Base-by-base conservation (phyloP, 148 eudicot species). In the Amaranthus palmeri region DNA sequence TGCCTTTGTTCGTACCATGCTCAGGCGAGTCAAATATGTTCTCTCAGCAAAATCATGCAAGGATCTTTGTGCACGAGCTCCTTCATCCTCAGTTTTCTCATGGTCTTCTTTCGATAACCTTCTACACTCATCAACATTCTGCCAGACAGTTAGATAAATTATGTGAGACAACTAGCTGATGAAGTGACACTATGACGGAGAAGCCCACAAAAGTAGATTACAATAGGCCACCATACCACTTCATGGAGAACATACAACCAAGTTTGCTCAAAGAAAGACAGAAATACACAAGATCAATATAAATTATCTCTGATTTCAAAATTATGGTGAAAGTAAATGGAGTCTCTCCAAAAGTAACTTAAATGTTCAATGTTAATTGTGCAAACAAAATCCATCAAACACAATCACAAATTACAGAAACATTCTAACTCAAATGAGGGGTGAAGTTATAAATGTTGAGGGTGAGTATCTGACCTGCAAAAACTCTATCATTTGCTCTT, bases 11-110 rank as follows among this genome's bases (percentile, higher is more conserved):
- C 81, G 82, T 44, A 86, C 97, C 79, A 83, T 85, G 74, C 87
- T 78, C 66, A 95, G 81, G 63, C 76, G 87, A 70, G 88, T 81
- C 86, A 95, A 83, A 81, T 95, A 95, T 72, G 86, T 86, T 81
- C 85, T 91, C 77, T 89, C 93, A 63, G 98, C 98, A 82, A 95
- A 89, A 83, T 91, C 96, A 82, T 95, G 98, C 54, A 95, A 80
- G 49, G 97, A 91, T 44, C 88, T 84, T 64, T 74, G 85, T 41
- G 85, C 79, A 54, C 88, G 85, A 71, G 83, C 80, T 71, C 91
- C 85, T 53, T 84, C 89, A 66, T 76, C 81, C 66, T 82, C 90
- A 74, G 75, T 75, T 72, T 77, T 81, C 44, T 78, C 85, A 76
- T 68, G 42, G 58, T 88, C 97, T 85, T 88, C 93, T 70, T 89